A percentile compares a stretch with the other conserved stretches of the same genome.
These are phyloP conservation scores for Penicillium cosmopolitanum DNA, from an alignment of 495 filamentous ascomycete species.

Conservation along the genomic window DNA sequence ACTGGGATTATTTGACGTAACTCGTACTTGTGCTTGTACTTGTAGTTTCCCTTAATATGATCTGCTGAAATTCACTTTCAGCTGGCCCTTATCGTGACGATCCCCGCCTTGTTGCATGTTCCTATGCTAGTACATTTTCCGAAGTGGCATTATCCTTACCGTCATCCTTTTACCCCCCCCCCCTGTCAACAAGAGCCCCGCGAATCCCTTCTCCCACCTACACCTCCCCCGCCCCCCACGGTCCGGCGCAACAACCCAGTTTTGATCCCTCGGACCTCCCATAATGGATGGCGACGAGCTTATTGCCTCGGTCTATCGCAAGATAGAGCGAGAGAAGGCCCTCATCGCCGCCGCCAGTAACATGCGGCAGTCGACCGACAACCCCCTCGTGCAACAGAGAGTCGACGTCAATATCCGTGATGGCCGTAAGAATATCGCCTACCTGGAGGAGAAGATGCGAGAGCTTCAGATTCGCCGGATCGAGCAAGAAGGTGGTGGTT, in stretches of 20 bases:
- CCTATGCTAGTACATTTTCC: constrained; percentile 27
- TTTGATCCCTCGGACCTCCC: constrained; percentile 27
- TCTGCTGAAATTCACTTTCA: neutral
- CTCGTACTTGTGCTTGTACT: neutral
- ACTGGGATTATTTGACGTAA: neutral
- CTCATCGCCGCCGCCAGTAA: constrained; percentile 91
- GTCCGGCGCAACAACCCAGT: constrained; percentile 9
- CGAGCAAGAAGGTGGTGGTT: constrained; percentile 56
- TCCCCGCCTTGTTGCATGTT: neutral
- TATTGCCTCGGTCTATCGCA: constrained; percentile 85
- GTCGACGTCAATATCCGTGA: constrained; percentile 93
- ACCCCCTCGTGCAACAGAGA: constrained; percentile 82
- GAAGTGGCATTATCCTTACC: constrained; percentile 39
- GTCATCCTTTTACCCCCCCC: constrained; percentile 20
- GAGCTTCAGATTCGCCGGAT: constrained; percentile 84
- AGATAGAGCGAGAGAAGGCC: constrained; percentile 97
- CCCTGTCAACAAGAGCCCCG: constrained; percentile 49
- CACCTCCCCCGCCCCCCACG: constrained; percentile 19
- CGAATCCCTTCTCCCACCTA: constrained; percentile 37
- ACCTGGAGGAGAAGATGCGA: constrained; percentile 86
- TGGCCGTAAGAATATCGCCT: constrained; percentile 87
- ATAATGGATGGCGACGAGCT: constrained; percentile 70
- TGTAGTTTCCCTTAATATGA: neutral
- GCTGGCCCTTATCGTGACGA: neutral
- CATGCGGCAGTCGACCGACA: constrained; percentile 94